phyloP scores from a whole-genome alignment of 2,329 filamentous ascomycete species.

The Epichloe festucae region DNA sequence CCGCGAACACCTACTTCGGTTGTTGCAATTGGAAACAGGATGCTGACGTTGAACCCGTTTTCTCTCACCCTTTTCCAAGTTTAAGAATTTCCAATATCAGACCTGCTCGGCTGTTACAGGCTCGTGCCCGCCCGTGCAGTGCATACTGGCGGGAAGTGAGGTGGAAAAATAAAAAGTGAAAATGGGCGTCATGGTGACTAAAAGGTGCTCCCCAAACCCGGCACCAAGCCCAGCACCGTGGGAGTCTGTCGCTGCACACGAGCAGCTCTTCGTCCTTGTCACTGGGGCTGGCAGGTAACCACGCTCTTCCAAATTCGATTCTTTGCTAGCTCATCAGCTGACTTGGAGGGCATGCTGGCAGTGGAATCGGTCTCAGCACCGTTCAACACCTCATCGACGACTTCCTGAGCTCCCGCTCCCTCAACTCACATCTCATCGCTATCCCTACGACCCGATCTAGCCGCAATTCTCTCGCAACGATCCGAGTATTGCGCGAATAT shows the following conservation, averaged over 20 bases:
- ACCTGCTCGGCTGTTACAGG: too few species aligned
- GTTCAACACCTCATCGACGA: constrained; percentile 80
- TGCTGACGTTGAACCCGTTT: too few species aligned
- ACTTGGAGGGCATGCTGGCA: constrained; percentile 22
- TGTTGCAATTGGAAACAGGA: too few species aligned
- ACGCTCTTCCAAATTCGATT: neutral
- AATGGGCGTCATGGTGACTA: constrained; percentile 3
- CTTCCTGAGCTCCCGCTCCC: constrained; percentile 59
- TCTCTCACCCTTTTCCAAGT: too few species aligned
- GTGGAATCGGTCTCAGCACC: constrained; percentile 76
- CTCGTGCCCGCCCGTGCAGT: too few species aligned
- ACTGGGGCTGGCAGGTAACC: constrained; percentile 76
- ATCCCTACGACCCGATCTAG: constrained; percentile 71
- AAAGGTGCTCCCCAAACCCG: neutral
- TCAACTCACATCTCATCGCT: constrained; percentile 58
- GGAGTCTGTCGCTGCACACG: constrained; percentile 22
- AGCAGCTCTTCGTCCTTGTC: constrained; percentile 54
- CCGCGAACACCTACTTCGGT: too few species aligned
- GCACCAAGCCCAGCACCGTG: constrained; percentile 17
- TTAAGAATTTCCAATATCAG: too few species aligned
- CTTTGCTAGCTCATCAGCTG: neutral
- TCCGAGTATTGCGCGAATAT: constrained; percentile 49
- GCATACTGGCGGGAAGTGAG: neutral
- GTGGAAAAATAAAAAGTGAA: neutral
- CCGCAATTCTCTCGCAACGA: constrained; percentile 62